phyloP scores from a whole-genome alignment of 1,284 basidiomycete species.

The Trichosporon coremiiforme region DNA sequence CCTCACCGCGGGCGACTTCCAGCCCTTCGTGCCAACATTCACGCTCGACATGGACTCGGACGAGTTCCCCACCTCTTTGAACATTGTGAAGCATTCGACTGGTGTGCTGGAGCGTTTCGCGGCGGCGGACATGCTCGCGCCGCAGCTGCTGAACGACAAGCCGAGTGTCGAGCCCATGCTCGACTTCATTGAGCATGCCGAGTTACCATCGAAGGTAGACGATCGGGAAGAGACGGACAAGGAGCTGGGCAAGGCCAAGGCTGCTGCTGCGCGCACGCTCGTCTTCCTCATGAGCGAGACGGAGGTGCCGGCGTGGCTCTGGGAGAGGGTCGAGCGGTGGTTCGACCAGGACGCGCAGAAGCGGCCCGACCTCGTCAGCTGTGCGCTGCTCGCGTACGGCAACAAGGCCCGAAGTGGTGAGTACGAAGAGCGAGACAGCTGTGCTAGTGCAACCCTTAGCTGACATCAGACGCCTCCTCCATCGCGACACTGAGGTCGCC shows the following conservation, averaged over 20 bases:
- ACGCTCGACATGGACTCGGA: constrained; percentile 20
- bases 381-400: constrained; percentile 57
- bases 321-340: constrained; percentile 75
- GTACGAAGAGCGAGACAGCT: constrained; percentile 33
- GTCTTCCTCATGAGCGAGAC: constrained; percentile 77
- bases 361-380: constrained; percentile 57
- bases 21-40: constrained; percentile 19
- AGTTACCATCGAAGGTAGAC: constrained; percentile 19
- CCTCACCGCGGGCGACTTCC: constrained; percentile 16
- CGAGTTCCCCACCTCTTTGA: constrained; percentile 14
- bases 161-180: constrained; percentile 21
- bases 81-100: constrained; percentile 19
- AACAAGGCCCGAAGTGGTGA: constrained; percentile 66
- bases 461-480: constrained; percentile 25
- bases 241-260: constrained; percentile 75
- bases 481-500: constrained; percentile 14
- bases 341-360: constrained; percentile 56
- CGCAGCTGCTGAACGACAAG: constrained; percentile 16
- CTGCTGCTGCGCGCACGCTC: constrained; percentile 75
- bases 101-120: constrained; percentile 22
- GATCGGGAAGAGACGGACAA: constrained; percentile 19
- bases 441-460: background rate
- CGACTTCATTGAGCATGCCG: constrained; percentile 35
- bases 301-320: constrained; percentile 71
- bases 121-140: constrained; percentile 24